A percentile compares a stretch with the other conserved stretches of the same genome.
Conservation (phyloP, 2,329 filamentous ascomycete genomes). For the Neurospora sp. region DNA sequence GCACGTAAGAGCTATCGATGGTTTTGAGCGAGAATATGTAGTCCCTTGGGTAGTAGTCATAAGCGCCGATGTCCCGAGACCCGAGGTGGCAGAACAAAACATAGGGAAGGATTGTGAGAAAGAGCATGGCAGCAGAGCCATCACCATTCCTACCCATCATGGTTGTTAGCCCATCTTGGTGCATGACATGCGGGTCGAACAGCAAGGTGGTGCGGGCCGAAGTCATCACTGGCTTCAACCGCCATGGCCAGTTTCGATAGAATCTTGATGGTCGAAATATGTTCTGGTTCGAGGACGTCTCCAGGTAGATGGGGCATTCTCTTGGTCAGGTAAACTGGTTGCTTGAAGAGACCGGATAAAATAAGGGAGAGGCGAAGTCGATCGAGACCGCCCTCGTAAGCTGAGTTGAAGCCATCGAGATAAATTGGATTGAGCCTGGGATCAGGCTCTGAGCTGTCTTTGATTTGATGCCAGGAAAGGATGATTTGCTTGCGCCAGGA, state of each 20-base stretch:
- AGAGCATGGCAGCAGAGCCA: neutral
- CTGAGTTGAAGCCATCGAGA: neutral
- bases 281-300: neutral
- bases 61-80: neutral
- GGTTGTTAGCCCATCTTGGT: too few species aligned
- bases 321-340: neutral
- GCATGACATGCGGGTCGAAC: neutral
- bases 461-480: too few species aligned
- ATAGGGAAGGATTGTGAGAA: neutral
- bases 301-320: neutral
- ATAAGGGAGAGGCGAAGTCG: neutral
- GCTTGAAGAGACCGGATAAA: neutral
- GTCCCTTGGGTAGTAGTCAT: neutral
- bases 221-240: neutral
- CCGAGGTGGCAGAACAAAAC: neutral
- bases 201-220: neutral
- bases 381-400: neutral
- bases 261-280: neutral
- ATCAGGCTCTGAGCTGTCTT: too few species aligned
- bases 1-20: neutral
- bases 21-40: neutral
- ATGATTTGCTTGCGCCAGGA: too few species aligned
- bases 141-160: too few species aligned
- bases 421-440: neutral
- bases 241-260: neutral